Conservation (phyloP, 768 basidiomycete species). For the Dendrothele bispora region DNA sequence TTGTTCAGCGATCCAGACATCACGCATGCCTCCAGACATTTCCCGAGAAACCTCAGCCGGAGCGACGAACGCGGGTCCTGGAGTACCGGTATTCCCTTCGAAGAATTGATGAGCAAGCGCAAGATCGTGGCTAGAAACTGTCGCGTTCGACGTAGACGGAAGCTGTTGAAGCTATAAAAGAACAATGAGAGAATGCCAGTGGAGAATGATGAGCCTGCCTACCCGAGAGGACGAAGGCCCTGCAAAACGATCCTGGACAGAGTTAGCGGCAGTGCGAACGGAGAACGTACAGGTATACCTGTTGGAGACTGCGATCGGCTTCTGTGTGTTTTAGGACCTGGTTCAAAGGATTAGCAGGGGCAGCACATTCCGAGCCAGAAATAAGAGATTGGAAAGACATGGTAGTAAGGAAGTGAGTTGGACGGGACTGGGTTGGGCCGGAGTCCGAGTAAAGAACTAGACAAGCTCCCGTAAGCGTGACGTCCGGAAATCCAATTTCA, state of each 20-base stretch:
- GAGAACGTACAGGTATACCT: conserved; percentile 42
- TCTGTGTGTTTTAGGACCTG: conserved; percentile 90
- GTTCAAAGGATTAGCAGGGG: conserved; percentile 80
- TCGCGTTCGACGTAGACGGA: conserved; percentile 51
- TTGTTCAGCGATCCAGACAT: conserved; percentile 56
- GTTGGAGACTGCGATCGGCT: conserved; percentile 84
- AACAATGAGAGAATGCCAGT: not conserved
- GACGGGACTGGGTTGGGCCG: not conserved
- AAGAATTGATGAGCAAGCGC: conserved; percentile 83
- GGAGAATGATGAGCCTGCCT: conserved; percentile 18
- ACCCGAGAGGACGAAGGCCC: conserved; percentile 76
- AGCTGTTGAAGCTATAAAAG: conserved; percentile 68
- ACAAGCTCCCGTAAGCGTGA: no score
- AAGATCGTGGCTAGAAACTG: conserved; percentile 63
- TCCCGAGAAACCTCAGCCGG: conserved; percentile 24
- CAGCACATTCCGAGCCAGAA: conserved; percentile 89
- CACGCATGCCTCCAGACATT: conserved; percentile 44
- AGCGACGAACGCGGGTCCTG: conserved; percentile 6
- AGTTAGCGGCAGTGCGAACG: conserved; percentile 6
- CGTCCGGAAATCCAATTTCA: conserved; percentile 14
- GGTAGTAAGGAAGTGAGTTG: not conserved
- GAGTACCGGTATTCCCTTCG: conserved; percentile 26
- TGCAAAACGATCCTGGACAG: conserved; percentile 64
- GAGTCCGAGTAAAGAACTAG: conserved; percentile 8
- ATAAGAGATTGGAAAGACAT: conserved; percentile 82